Percentiles rank a stretch among this genome's conserved stretches.
Conservation (phyloP, 2,329 filamentous ascomycete species). For the Penicillium rolfsii region DNA sequence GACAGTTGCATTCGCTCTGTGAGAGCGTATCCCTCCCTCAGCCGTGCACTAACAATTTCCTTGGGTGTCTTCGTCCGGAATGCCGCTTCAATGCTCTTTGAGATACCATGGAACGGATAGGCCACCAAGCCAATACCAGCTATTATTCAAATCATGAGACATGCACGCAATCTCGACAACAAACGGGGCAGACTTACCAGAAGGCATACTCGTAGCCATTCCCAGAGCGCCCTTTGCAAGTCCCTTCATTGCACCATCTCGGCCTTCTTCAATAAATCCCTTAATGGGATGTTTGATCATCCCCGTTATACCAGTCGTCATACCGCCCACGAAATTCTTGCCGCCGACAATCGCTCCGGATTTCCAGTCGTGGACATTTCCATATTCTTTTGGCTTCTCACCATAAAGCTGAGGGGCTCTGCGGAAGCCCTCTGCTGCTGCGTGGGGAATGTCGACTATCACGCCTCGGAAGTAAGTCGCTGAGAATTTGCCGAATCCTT, state of each 20-base stretch:
- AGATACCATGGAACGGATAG: slow-evolving; percentile 31
- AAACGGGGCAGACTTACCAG: slow-evolving; percentile 14
- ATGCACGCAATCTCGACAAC: not conserved
- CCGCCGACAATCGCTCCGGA: slow-evolving; percentile 39
- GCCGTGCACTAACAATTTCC: slow-evolving; percentile 22
- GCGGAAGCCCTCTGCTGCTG: slow-evolving; percentile 41
- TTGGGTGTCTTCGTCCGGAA: slow-evolving; percentile 27
- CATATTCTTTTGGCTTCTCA: slow-evolving; percentile 39
- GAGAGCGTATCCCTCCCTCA: slow-evolving; percentile 23
- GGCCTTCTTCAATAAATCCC: slow-evolving; percentile 36
- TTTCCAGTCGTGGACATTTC: slow-evolving; percentile 38
- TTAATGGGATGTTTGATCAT: slow-evolving; percentile 35
- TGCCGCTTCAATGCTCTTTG: slow-evolving; percentile 26
- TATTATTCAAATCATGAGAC: slow-evolving; percentile 3
- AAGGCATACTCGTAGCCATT: slow-evolving; percentile 26
- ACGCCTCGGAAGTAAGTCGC: slow-evolving; percentile 33
- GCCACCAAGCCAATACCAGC: slow-evolving; percentile 29
- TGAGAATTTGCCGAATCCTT: slow-evolving; percentile 24
- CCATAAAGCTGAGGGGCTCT: slow-evolving; percentile 40
- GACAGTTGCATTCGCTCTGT: slow-evolving; percentile 21
- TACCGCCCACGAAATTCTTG: slow-evolving; percentile 38
- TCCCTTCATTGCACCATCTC: slow-evolving; percentile 37
- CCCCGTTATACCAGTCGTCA: slow-evolving; percentile 37
- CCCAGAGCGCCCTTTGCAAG: slow-evolving; percentile 29
- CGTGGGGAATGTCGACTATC: slow-evolving; percentile 40